Evolutionary conservation across 805 yeast species (phyloP).

Genomic region (Saturnispora besseyi): DNA sequence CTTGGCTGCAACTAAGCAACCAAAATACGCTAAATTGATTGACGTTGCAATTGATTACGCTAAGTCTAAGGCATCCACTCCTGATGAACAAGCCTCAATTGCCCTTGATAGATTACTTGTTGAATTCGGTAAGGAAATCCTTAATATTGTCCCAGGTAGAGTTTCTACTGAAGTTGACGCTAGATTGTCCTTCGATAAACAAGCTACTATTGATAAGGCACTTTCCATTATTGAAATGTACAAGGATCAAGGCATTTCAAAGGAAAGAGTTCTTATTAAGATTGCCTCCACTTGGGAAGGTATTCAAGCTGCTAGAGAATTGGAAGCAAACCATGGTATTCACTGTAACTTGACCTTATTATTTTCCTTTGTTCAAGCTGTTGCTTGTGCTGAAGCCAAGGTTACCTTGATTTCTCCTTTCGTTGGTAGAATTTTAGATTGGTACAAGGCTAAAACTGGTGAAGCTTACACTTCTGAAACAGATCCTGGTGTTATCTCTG

Average conservation of each 20-base stretch:
- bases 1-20: conserved; percentile 87
- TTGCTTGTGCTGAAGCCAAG: conserved; percentile 96
- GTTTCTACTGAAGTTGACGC: conserved; percentile 99
- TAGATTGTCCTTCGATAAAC: conserved; percentile 90
- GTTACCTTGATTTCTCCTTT: conserved; percentile 97
- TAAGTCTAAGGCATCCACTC: conserved; percentile 47
- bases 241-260: conserved; percentile 72
- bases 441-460: conserved; percentile 94
- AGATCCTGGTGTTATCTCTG: conserved; percentile 96
- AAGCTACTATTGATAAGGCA: conserved; percentile 91
- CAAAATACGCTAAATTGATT: conserved; percentile 80
- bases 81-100: conserved; percentile 61
- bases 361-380: conserved; percentile 95
- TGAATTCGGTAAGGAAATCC: conserved; percentile 91
- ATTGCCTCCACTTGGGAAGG: conserved; percentile 99
- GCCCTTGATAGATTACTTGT: conserved; percentile 91
- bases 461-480: conserved; percentile 67
- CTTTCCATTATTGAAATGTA: conserved; percentile 81
- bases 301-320: conserved; percentile 95
- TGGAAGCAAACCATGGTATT: conserved; percentile 82
- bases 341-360: conserved; percentile 93
- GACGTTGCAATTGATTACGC: conserved; percentile 89
- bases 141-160: conserved; percentile 95
- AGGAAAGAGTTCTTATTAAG: conserved; percentile 90
- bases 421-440: conserved; percentile 97